Evolutionary conservation across 75 land plant species (phyloP).

Genomic region (Pseudotsuga menziesii): DNA sequence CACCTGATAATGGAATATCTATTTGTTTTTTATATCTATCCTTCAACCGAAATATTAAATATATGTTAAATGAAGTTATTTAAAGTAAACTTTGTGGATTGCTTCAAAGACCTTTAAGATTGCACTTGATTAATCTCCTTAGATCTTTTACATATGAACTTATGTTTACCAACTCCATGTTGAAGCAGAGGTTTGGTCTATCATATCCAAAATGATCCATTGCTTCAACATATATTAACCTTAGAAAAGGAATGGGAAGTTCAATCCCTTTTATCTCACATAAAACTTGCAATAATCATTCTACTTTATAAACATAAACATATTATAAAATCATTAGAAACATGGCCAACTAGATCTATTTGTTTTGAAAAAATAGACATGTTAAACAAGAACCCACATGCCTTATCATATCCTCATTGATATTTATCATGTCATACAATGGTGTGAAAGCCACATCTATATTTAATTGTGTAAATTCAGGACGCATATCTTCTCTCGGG

Average conservation of each 20-base stretch:
- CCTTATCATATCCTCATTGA: conserved; percentile 88
- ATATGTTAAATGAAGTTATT: neutral
- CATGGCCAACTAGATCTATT: neutral
- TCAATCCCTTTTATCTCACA: conserved; percentile 58
- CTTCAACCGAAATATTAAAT: neutral
- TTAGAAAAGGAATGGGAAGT: conserved; percentile 82
- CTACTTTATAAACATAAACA: neutral
- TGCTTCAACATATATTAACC: conserved; percentile 91
- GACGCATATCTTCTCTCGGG: conserved; percentile 84
- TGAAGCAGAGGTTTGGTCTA: conserved; percentile 83
- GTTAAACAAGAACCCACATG: conserved; percentile 42
- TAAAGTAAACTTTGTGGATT: neutral
- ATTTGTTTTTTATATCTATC: neutral
- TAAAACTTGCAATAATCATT: conserved; percentile 53
- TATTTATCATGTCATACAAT: conserved; percentile 81
- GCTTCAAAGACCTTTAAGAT: neutral
- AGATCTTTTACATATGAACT: conserved; percentile 1
- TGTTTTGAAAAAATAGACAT: neutral
- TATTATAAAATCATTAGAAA: neutral
- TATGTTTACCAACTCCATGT: conserved; percentile 75
- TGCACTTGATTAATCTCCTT: neutral
- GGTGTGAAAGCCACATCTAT: conserved; percentile 89
- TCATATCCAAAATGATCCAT: conserved; percentile 89
- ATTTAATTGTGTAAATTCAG: conserved; percentile 93
- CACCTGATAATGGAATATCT: neutral